A percentile compares a stretch with the other conserved stretches of the same genome.
phyloP scores from a whole-genome alignment of 352 stramenopile species.

The Pythium rhizo-oryzae region DNA sequence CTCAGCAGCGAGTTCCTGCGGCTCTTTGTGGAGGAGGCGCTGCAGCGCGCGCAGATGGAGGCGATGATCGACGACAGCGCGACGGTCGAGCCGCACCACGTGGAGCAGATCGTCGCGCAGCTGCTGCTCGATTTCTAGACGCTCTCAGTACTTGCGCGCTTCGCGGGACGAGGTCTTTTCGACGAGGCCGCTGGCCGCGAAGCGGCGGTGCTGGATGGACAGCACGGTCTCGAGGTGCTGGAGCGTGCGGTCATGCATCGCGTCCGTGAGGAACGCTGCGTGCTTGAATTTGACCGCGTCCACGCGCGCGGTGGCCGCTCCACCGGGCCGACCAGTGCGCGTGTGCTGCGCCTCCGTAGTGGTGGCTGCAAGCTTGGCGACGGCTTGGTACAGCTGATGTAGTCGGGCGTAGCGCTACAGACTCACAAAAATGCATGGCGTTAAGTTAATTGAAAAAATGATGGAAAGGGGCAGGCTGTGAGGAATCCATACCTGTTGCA shows the following conservation, averaged over 20 bases:
- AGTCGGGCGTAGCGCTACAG: slow-evolving; percentile 53
- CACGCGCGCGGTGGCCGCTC: background rate
- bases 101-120: slow-evolving; percentile 83
- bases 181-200: background rate
- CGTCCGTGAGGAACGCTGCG: slow-evolving; percentile 50
- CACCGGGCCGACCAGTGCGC: background rate
- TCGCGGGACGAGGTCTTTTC: background rate
- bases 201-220: slow-evolving; percentile 21
- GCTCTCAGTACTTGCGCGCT: slow-evolving; percentile 19
- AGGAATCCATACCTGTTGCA: slow-evolving; percentile 48
- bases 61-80: slow-evolving; percentile 86
- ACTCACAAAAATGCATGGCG: background rate
- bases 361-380: slow-evolving; percentile 59
- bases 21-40: slow-evolving; percentile 75
- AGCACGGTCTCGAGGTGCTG: slow-evolving; percentile 39
- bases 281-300: slow-evolving; percentile 54
- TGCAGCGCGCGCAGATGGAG: slow-evolving; percentile 84
- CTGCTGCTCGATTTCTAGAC: slow-evolving; percentile 75
- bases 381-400: slow-evolving; percentile 60
- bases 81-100: slow-evolving; percentile 68
- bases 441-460: background rate
- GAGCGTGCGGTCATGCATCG: slow-evolving; percentile 42
- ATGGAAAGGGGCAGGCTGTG: background rate
- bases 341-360: background rate
- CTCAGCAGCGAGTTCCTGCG: slow-evolving; percentile 75